A percentile compares a stretch with the other conserved stretches of the same genome.
Evolutionary conservation across 225 moss, liverwort and hornwort species (phyloP).

Genomic region (Polytrichum commune): DNA sequence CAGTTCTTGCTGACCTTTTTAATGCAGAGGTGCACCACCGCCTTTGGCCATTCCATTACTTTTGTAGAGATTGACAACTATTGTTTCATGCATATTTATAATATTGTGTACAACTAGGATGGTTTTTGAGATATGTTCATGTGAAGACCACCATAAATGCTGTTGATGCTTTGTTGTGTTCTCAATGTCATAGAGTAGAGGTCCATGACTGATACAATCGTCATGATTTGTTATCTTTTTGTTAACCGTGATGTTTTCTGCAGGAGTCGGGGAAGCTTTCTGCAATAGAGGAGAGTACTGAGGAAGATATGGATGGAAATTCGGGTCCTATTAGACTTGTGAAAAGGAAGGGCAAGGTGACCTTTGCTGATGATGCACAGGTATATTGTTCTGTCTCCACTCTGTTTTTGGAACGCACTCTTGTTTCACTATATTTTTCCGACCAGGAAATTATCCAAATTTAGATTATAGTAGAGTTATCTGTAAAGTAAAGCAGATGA

Average conservation of each 20-base stretch:
- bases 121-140: not conserved
- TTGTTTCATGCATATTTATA: no score
- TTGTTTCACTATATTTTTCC: no score
- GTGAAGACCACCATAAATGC: not conserved
- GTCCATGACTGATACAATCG: no score
- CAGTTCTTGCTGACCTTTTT: slow-evolving; percentile 86
- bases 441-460: no score
- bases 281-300: slow-evolving; percentile 14
- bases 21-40: slow-evolving; percentile 66
- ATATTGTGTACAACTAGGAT: no score
- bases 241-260: not conserved
- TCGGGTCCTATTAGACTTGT: not conserved
- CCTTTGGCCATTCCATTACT: not conserved
- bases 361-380: slow-evolving; percentile 27
- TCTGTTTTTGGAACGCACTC: no score
- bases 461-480: no score
- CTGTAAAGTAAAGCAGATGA: no score
- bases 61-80: not conserved
- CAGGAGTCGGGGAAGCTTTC: slow-evolving; percentile 24
- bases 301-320: slow-evolving; percentile 14
- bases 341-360: slow-evolving; percentile 40
- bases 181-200: not conserved
- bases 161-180: slow-evolving; percentile 3
- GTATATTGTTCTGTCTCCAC: slow-evolving; percentile 10
- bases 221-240: not conserved